Evolutionary conservation across 352 stramenopile species (phyloP), one percentile per base, ranked within the genome.

Genomic region (Globisporangium sylvaticum): DNA sequence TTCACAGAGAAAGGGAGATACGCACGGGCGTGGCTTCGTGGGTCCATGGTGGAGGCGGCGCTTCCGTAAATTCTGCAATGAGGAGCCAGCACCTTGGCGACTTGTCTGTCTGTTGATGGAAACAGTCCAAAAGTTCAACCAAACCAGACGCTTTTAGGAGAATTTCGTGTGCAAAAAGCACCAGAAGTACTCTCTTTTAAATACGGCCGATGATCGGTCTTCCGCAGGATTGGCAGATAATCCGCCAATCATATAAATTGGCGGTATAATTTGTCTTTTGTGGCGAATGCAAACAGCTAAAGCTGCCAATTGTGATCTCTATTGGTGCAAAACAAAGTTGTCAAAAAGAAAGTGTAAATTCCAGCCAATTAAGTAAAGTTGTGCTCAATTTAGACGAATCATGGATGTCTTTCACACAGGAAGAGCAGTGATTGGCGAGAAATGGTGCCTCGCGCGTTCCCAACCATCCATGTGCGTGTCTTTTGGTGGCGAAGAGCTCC

Each of bases 381-480:
- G 4, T 29, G 12, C 14, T 48, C 15, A 10, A 10, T 65, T 58
- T 46, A 27, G 20, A 12, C 60, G 24, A 65, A 58, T 65, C 8
- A 46, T 5, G 4, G 10, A 25, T 25, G 24, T 1, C 1, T n/a
- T 8, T 15, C 1, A 32, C n/a, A 8, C 14, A 37, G 10, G 50
- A 22, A 22, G 29, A 18, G 1, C 4, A 55, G 15, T 31, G 46
- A 67, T 70, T 67, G 58, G 50, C 18, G 10, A 22, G 7, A 67
- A 69, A 53, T 22, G n/a, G 24, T 60, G 27, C 42, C 24, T 64
- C 58, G 56, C 58, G 50, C 54, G 31, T 67, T 58, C 64, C 39
- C 66, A 66, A 71, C 66, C 66, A 71, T 64, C 54, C 66, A 66
- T 64, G n/a, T 25, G 53, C 24, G 61, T 71, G 66, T 71, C 66